Conservation (phyloP, 2,329 filamentous ascomycete species). For the Camptophora hylomeconis region DNA sequence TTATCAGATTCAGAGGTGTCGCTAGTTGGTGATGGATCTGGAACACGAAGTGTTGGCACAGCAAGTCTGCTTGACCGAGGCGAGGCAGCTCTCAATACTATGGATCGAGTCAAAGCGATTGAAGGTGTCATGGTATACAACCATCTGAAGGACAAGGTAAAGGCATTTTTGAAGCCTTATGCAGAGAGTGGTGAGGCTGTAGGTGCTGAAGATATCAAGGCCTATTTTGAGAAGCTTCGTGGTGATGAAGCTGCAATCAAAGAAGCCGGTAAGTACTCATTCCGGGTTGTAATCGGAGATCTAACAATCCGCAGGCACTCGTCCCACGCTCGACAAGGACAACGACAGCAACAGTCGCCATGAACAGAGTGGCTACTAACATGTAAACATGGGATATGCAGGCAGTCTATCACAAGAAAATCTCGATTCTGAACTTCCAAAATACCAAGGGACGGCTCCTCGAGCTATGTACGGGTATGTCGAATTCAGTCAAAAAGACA, state of each 20-base stretch:
- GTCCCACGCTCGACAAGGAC: background rate
- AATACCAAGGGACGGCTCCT: too few relatives aligned
- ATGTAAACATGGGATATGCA: too few relatives aligned
- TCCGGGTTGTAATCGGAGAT: background rate
- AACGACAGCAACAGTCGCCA: conserved; percentile 3
- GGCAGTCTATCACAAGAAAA: too few relatives aligned
- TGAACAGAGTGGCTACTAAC: conserved; percentile 10
- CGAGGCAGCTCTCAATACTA: conserved; percentile 78
- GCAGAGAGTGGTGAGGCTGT: conserved; percentile 82
- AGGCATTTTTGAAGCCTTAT: conserved; percentile 84
- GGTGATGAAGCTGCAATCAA: conserved; percentile 69
- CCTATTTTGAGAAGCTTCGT: conserved; percentile 85
- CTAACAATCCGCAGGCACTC: background rate
- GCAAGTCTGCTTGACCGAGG: conserved; percentile 80
- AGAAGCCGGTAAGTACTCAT: conserved; percentile 37
- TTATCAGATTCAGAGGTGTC: conserved; percentile 51
- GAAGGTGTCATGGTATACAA: conserved; percentile 98
- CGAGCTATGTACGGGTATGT: too few relatives aligned
- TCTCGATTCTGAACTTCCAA: too few relatives aligned
- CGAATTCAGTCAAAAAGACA: too few relatives aligned
- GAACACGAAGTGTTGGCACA: conserved; percentile 49
- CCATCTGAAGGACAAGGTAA: conserved; percentile 89
- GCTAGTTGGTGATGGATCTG: conserved; percentile 2
- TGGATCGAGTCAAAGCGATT: conserved; percentile 86
- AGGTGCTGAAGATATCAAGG: conserved; percentile 89